Evolutionary conservation across 257 asterid species (phyloP), one percentile per base, ranked within the genome.

Genomic region (Rehmannia glutinosa): DNA sequence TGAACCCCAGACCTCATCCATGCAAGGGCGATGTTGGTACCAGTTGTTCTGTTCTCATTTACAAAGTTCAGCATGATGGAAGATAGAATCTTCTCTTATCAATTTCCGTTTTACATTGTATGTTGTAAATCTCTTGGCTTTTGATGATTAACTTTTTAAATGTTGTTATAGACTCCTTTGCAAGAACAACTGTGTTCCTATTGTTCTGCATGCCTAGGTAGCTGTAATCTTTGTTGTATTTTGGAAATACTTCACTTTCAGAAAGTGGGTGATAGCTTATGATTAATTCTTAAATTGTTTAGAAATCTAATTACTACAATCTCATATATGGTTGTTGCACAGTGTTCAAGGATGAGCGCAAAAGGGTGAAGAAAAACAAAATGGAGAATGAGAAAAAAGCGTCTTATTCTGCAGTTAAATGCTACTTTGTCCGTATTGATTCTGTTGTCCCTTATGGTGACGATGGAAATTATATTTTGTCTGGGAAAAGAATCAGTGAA

Each of bases 271-370:
- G 3, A 50, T 21, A 24, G 23, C 69, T 15, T 27, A 30, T 64
- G 23, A 33, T 63, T 20, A 49, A 2, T 55, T 24, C 45, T 42
- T 17, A 27, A 50, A 9, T 55, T 49, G 28, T 69, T 60, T 7
- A 39, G 19, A n/a, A 36, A 32, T 30, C 36, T 8, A 30, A 3
- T 2, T 10, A 6, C 12, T 43, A 62, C 27, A 3, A 16, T 46
- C 11, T 57, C 24, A 8, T 17, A 50, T 19, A 20, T 74, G 33
- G 42, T 65, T 57, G 17, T 71, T 72, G 20, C 65, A 49, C 87
- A 91, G 98, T 85, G 43, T 87, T 81, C 76, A 91, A 91, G 83
- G 92, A 82, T 75, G 96, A 81, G 24, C 47, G 69, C 17, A 80
- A 68, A 45, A 73, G 46, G 56, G 73, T 32, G 66, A 84, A 78